phyloP scores from a whole-genome alignment of 331 rosid species.

The Malus hybrid region DNA sequence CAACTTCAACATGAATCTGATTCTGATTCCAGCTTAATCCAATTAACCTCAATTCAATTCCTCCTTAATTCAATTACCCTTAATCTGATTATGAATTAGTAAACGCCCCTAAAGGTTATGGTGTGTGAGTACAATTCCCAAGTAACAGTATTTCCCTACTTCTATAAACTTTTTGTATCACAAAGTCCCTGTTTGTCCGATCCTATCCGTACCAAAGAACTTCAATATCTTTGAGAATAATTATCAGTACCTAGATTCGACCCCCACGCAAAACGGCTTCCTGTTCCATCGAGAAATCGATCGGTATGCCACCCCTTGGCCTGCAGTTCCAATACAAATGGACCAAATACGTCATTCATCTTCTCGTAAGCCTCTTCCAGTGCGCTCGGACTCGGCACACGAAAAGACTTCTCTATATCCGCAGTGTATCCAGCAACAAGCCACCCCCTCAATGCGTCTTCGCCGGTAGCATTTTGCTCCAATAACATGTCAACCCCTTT shows the following conservation, averaged over 20 bases:
- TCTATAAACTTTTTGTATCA: neutral
- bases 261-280: slow-evolving; percentile 56
- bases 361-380: slow-evolving; percentile 56
- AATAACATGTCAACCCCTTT: slow-evolving; percentile 66
- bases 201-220: neutral
- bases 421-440: slow-evolving; percentile 70
- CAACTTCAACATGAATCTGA: too few relatives aligned
- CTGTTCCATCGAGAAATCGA: slow-evolving; percentile 69
- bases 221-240: slow-evolving; percentile 3
- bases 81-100: too few relatives aligned
- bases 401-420: slow-evolving; percentile 29
- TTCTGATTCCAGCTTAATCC: too few relatives aligned
- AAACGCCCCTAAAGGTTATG: too few relatives aligned
- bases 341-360: slow-evolving; percentile 51
- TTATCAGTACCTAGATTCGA: neutral
- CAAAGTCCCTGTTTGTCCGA: neutral
- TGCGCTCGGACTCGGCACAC: slow-evolving; percentile 21
- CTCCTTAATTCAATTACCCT: too few relatives aligned
- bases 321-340: slow-evolving; percentile 54
- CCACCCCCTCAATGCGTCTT: slow-evolving; percentile 89
- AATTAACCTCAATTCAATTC: too few relatives aligned
- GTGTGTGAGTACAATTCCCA: too few relatives aligned
- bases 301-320: slow-evolving; percentile 86
- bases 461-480: slow-evolving; percentile 63
- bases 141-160: neutral